phyloP scores from a whole-genome alignment of 1,139 yeast genomes.

The Debaryomyces subglobosus region DNA sequence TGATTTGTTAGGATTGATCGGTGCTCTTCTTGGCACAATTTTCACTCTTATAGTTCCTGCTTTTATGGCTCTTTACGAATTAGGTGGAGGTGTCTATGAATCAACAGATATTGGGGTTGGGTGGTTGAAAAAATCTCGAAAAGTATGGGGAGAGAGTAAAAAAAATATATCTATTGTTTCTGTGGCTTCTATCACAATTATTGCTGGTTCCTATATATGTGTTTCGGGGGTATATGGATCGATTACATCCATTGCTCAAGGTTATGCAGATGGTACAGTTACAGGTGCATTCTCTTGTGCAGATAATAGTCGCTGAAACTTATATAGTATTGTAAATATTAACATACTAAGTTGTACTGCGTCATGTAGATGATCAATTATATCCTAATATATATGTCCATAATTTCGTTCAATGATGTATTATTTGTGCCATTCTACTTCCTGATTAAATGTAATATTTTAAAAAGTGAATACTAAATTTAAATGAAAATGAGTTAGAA shows the following conservation, averaged over 20 bases:
- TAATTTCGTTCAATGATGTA: too few species aligned
- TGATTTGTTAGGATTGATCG: conserved; percentile 13
- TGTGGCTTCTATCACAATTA: conserved; percentile 2
- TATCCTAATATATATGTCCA: too few species aligned
- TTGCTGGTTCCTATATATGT: conserved; percentile 11
- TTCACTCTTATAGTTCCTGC: conserved; percentile 17
- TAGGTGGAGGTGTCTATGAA: neutral
- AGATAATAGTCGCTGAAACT: conserved; percentile 12
- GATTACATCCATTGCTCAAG: conserved; percentile 11
- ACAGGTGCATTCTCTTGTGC: conserved; percentile 13
- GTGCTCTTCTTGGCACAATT: conserved; percentile 13
- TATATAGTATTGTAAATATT: too few species aligned
- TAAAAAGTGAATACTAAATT: too few species aligned
- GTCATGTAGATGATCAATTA: too few species aligned
- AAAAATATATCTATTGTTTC: too few species aligned
- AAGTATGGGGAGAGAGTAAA: neutral
- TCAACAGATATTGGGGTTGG: neutral
- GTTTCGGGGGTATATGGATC: conserved; percentile 14
- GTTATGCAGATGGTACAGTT: conserved; percentile 13
- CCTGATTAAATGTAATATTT: too few species aligned
- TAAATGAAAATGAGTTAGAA: too few species aligned
- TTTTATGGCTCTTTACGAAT: conserved; percentile 14
- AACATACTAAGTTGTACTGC: too few species aligned
- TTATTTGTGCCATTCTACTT: too few species aligned
- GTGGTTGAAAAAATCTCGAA: conserved; percentile 2